phyloP scores from a whole-genome alignment of 495 filamentous ascomycete species.

The Aspergillus wentii region DNA sequence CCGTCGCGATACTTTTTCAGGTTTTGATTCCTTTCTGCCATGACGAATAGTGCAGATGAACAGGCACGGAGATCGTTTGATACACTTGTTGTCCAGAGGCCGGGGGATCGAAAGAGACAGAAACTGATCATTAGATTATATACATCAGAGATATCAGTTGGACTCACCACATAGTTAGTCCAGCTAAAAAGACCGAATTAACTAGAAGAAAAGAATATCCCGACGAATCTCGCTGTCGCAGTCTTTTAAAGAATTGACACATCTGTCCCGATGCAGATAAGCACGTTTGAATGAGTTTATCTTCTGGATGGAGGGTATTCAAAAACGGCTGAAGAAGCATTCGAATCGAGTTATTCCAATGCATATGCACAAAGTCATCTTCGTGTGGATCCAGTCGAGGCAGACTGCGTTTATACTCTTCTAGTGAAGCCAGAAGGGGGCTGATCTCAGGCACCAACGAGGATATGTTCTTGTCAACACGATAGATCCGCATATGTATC shows the following conservation, averaged over 20 bases:
- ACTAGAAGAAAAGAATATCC: slow-evolving; percentile 37
- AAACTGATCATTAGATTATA: slow-evolving; percentile 14
- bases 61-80: slow-evolving; percentile 39
- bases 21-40: slow-evolving; percentile 35
- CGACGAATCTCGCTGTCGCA: slow-evolving; percentile 33
- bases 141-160: slow-evolving; percentile 7
- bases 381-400: slow-evolving; percentile 20
- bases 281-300: slow-evolving; percentile 24
- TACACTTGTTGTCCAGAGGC: slow-evolving; percentile 31
- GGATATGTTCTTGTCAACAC: slow-evolving; percentile 26
- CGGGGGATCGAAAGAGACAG: slow-evolving; percentile 20
- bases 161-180: slow-evolving; percentile 32
- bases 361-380: slow-evolving; percentile 34
- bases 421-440: slow-evolving; percentile 22
- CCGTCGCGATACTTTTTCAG: slow-evolving; percentile 39
- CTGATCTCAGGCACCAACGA: slow-evolving; percentile 22
- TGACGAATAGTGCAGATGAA: slow-evolving; percentile 34
- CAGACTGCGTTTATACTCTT: slow-evolving; percentile 26
- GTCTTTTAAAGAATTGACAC: slow-evolving; percentile 37
- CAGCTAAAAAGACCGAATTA: slow-evolving; percentile 38
- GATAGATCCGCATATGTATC: slow-evolving; percentile 35
- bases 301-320: slow-evolving; percentile 21
- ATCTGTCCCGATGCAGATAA: slow-evolving; percentile 32
- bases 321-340: slow-evolving; percentile 39
- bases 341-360: slow-evolving; percentile 35